These are phyloP conservation scores for Yamadazyma sp. DNA, from an alignment of 1,139 yeast genomes.

Conservation along the genomic window DNA sequence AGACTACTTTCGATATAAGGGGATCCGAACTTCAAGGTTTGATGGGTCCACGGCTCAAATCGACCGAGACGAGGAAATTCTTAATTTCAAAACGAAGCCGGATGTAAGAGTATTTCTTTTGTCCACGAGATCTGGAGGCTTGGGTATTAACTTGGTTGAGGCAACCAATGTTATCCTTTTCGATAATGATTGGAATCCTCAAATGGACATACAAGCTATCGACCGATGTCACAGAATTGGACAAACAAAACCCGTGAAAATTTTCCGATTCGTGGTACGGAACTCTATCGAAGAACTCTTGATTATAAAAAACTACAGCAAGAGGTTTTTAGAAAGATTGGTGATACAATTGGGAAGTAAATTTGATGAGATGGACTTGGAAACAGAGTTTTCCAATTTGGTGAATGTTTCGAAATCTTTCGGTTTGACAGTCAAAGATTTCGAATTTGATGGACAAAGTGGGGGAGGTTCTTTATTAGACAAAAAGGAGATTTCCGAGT, in stretches of 20 bases:
- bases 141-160: constrained; percentile 81
- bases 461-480: constrained; percentile 10
- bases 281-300: constrained; percentile 84
- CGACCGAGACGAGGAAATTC: constrained; percentile 65
- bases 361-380: constrained; percentile 16
- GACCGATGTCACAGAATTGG: constrained; percentile 95
- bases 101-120: constrained; percentile 58
- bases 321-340: constrained; percentile 75
- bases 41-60: constrained; percentile 74
- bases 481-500: constrained; percentile 48
- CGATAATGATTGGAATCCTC: constrained; percentile 98
- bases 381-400: constrained; percentile 30
- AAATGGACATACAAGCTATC: constrained; percentile 93
- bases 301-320: constrained; percentile 72
- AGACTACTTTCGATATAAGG: constrained; percentile 54
- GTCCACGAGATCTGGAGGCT: constrained; percentile 92
- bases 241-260: constrained; percentile 77
- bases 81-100: constrained; percentile 42
- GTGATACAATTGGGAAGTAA: constrained; percentile 74
- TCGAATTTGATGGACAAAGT: constrained; percentile 13
- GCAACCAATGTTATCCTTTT: constrained; percentile 90
- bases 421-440: constrained; percentile 15
- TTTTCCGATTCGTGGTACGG: constrained; percentile 72
- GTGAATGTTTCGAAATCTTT: constrained; percentile 30
- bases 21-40: constrained; percentile 55